Percentiles rank a stretch among this genome's conserved stretches.
Evolutionary conservation across 495 filamentous ascomycete species (phyloP).

Genomic region (Penicillium angulare): DNA sequence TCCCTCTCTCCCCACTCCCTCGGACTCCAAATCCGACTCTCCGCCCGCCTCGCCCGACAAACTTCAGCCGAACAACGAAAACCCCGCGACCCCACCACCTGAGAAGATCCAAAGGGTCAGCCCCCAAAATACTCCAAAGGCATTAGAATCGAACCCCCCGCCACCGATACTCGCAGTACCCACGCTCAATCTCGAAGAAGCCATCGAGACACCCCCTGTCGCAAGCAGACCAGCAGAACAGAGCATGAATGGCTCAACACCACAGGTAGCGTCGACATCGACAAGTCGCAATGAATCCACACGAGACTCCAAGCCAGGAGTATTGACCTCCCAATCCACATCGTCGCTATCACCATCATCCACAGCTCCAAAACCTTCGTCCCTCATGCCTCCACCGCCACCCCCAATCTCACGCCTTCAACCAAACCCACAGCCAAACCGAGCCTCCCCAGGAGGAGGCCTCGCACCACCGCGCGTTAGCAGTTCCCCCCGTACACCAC

Average conservation of each 20-base stretch:
- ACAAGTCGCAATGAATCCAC: conserved; percentile 2
- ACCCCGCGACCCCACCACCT: conserved; percentile 2
- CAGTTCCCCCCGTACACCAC: conserved; percentile 29
- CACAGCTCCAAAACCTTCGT: conserved; percentile 21
- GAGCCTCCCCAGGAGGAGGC: conserved; percentile 7
- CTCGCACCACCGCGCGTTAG: conserved; percentile 16
- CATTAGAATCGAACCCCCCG: conserved; percentile 29
- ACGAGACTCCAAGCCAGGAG: neutral
- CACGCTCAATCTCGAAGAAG: conserved; percentile 28
- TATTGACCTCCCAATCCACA: neutral
- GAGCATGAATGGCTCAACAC: conserved; percentile 11
- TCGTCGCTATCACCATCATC: conserved; percentile 8
- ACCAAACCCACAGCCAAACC: conserved; percentile 21
- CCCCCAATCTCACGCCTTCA: conserved; percentile 31
- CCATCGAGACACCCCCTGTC: neutral
- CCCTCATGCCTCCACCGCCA: conserved; percentile 41
- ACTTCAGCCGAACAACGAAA: conserved; percentile 8
- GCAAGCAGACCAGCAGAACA: conserved; percentile 6
- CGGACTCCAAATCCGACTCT: conserved; percentile 21
- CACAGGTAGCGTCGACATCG: neutral
- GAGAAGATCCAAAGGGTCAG: conserved; percentile 26
- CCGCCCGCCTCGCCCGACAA: conserved; percentile 13
- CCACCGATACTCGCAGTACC: conserved; percentile 31
- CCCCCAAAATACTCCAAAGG: conserved; percentile 50
- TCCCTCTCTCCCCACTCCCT: conserved; percentile 10